Evolutionary conservation across 345 rosid genomes (phyloP), one percentile per base, ranked within the genome.

Genomic region (Acer negundo): DNA sequence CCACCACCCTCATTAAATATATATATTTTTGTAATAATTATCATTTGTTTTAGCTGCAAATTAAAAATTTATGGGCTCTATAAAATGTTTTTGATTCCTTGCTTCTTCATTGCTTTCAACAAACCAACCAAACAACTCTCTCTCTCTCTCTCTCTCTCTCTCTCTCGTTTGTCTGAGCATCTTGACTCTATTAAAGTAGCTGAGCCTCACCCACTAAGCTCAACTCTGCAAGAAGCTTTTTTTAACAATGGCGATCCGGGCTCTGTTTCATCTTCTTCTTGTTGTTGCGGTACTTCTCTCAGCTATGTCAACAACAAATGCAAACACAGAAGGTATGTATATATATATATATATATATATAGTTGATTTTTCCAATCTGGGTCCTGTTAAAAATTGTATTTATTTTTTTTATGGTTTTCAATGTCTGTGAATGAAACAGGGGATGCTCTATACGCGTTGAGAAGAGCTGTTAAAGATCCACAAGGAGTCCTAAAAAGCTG

Each of bases 381-480:
- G 24, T 35, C 3, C 19, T 4, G 20, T 40, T n/a, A 38, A n/a
- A 9, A 40, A 61, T 6, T 7, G 24, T 17, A 42, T 3, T 35
- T 35, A 5, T 26, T 7, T 69, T 23, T 74, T 10, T 69, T 4
- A 66, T 24, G 23, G 35, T 38, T 67, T 20, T 71, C 16, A 9
- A 35, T 71, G 76, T 28, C 20, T 28, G 20, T 56, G 67, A 28
- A 67, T 69, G 80, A 82, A 70, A 58, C 86, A 91, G 95, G 95
- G 62, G 95, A 89, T 77, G 95, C 92, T 73, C 78, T 91, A 79
- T 88, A 83, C 22, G 90, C 93, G 22, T 23, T 91, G 84, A 86
- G 93, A 70, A 84, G 86, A 80, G 86, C 86, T 44, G 93, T 91
- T 74, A 83, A 85, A 79, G 95, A 91, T 79, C 93, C 93, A n/a